phyloP scores from a whole-genome alignment of 1,284 basidiomycete genomes.

The Kwoniella shivajii region DNA sequence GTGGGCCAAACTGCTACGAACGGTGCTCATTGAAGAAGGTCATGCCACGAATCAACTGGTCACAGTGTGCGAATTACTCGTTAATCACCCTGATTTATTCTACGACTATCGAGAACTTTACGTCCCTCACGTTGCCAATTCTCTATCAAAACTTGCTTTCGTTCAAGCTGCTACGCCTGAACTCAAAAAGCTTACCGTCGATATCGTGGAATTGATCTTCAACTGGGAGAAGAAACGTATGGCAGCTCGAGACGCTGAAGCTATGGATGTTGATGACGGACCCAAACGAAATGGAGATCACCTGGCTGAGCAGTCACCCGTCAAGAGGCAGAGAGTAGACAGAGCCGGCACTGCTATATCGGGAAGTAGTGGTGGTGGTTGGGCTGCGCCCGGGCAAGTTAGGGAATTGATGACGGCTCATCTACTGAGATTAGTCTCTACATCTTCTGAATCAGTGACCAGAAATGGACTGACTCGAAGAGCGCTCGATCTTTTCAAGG shows the following conservation, averaged over 20 bases:
- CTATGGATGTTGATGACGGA: slow-evolving; percentile 52
- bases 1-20: slow-evolving; percentile 89
- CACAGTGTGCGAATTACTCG: slow-evolving; percentile 88
- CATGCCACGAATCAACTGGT: slow-evolving; percentile 78
- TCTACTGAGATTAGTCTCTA: slow-evolving; percentile 81
- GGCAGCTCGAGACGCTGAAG: slow-evolving; percentile 56
- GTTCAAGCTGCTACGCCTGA: slow-evolving; percentile 74
- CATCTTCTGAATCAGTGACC: slow-evolving; percentile 68
- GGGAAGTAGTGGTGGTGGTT: slow-evolving; percentile 55
- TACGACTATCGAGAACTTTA: slow-evolving; percentile 92
- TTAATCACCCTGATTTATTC: slow-evolving; percentile 89
- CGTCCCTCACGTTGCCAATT: slow-evolving; percentile 93
- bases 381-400: slow-evolving; percentile 76
- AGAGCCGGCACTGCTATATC: slow-evolving; percentile 55
- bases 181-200: slow-evolving; percentile 76
- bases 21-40: slow-evolving; percentile 87
- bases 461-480: slow-evolving; percentile 70
- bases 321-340: slow-evolving; percentile 57
- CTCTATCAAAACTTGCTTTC: slow-evolving; percentile 83
- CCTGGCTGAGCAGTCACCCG: slow-evolving; percentile 37
- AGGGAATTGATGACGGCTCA: slow-evolving; percentile 92
- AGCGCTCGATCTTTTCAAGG: slow-evolving; percentile 77
- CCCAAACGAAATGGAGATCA: slow-evolving; percentile 30
- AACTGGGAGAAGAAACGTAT: slow-evolving; percentile 72
- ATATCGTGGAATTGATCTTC: slow-evolving; percentile 82